A percentile compares a stretch with the other conserved stretches of the same genome.
phyloP scores from a whole-genome alignment of 2,329 filamentous ascomycete genomes.

The Coniella lustricola region DNA sequence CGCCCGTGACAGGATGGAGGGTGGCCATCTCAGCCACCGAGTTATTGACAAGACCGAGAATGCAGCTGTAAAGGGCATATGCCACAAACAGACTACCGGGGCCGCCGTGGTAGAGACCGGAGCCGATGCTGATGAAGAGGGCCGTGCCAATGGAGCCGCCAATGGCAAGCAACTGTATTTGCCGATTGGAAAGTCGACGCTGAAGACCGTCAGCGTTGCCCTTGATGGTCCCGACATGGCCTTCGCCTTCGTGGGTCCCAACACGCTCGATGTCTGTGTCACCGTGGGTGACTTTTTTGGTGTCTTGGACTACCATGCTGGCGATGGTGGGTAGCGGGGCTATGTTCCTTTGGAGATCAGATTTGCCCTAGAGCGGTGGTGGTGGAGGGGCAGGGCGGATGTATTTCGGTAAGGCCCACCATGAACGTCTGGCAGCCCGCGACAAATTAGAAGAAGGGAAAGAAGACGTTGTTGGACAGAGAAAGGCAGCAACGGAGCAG shows the following conservation, averaged over 20 bases:
- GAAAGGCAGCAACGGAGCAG: too few relatives aligned
- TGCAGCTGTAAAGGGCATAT: slow-evolving; percentile 46
- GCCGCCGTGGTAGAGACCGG: slow-evolving; percentile 39
- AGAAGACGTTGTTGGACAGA: too few relatives aligned
- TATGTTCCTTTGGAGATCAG: too few relatives aligned
- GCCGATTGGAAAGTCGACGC: slow-evolving; percentile 44
- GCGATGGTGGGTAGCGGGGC: too few relatives aligned
- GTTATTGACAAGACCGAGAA: slow-evolving; percentile 58
- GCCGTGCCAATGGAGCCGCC: slow-evolving; percentile 52
- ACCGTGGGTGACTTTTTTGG: slow-evolving; percentile 8
- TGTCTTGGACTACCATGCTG: slow-evolving; percentile 5
- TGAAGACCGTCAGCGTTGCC: slow-evolving; percentile 26
- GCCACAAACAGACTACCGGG: slow-evolving; percentile 49
- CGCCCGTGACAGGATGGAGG: slow-evolving; percentile 55
- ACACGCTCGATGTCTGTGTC: slow-evolving; percentile 10
- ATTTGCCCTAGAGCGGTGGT: too few relatives aligned
- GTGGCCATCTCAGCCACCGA: slow-evolving; percentile 58
- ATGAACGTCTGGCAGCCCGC: too few relatives aligned
- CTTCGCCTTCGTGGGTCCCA: neutral
- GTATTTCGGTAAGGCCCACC: too few relatives aligned
- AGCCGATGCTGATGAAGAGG: slow-evolving; percentile 56
- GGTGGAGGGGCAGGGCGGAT: too few relatives aligned
- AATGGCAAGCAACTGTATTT: slow-evolving; percentile 53
- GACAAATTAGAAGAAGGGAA: too few relatives aligned
- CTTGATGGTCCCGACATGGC: slow-evolving; percentile 2